Evolutionary conservation across 2,329 filamentous ascomycete species (phyloP).

Genomic region (Colletotrichum trifolii): DNA sequence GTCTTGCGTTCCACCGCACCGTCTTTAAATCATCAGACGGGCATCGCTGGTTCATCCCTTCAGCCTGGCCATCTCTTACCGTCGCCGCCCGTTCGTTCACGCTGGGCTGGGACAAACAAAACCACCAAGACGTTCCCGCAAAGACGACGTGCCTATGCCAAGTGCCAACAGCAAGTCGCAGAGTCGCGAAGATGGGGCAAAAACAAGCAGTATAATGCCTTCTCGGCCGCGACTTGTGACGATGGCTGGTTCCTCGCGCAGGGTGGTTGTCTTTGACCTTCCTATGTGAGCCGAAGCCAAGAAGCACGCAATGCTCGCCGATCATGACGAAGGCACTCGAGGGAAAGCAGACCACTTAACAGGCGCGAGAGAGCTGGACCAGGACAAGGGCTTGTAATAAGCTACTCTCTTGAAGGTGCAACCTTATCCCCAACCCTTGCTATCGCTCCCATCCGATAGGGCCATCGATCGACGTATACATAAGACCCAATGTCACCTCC

Average conservation of each 20-base stretch:
- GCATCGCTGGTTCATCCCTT: not conserved
- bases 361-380: not conserved
- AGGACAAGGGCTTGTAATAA: slow-evolving; percentile 3
- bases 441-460: slow-evolving; percentile 18
- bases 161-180: slow-evolving; percentile 8
- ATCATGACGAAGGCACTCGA: slow-evolving; percentile 21
- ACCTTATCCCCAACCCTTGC: slow-evolving; percentile 10
- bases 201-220: slow-evolving; percentile 3
- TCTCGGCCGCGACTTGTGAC: not conserved
- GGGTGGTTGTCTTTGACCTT: slow-evolving; percentile 17
- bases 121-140: not conserved
- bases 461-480: not conserved
- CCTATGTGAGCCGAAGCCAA: slow-evolving; percentile 33
- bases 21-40: slow-evolving; percentile 9
- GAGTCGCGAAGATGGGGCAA: slow-evolving; percentile 3
- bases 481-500: not conserved
- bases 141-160: slow-evolving; percentile 1
- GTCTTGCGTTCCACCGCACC: not conserved
- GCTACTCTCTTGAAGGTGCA: slow-evolving; percentile 9
- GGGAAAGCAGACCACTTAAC: not conserved
- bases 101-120: no score
- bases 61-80: no score
- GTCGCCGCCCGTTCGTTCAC: no score
- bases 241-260: not conserved
- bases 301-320: slow-evolving; percentile 33